These are phyloP conservation scores for Bimuria novae-zelandiae DNA, from an alignment of 2,329 filamentous ascomycete genomes.

Conservation along the genomic window DNA sequence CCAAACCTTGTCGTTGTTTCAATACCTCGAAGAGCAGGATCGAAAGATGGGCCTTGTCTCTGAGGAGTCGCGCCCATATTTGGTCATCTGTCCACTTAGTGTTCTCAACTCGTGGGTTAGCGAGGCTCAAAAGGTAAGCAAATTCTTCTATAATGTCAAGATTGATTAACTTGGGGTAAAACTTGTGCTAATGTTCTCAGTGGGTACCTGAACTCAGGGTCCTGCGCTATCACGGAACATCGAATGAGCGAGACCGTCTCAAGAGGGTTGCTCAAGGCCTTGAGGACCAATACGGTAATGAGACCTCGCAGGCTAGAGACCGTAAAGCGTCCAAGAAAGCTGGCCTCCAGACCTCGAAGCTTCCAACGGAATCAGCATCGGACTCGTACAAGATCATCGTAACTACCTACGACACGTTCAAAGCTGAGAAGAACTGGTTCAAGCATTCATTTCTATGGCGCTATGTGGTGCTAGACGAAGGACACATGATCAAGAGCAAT, in stretches of 20 bases:
- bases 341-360: conserved; percentile 35
- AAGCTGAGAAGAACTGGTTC: conserved; percentile 90
- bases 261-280: conserved; percentile 55
- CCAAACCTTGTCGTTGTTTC: conserved; percentile 95
- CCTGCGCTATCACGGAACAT: conserved; percentile 94
- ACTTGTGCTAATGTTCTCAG: conserved; percentile 12
- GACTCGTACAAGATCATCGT: conserved; percentile 65
- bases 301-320: conserved; percentile 75
- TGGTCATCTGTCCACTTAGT: conserved; percentile 95
- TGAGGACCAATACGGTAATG: conserved; percentile 53
- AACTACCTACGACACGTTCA: conserved; percentile 98
- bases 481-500: conserved; percentile 97
- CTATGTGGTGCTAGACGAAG: conserved; percentile 99
- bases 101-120: conserved; percentile 97
- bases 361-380: conserved; percentile 31
- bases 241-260: conserved; percentile 77
- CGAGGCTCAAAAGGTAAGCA: conserved; percentile 79
- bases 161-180: background rate
- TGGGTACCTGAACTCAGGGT: conserved; percentile 88
- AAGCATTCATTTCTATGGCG: conserved; percentile 97
- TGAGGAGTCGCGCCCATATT: conserved; percentile 80
- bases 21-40: conserved; percentile 94
- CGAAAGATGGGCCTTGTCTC: conserved; percentile 48
- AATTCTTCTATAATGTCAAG: too few relatives aligned
- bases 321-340: conserved; percentile 90